Conservation (phyloP, 2,329 filamentous ascomycete genomes). For the Akanthomyces lecanii region DNA sequence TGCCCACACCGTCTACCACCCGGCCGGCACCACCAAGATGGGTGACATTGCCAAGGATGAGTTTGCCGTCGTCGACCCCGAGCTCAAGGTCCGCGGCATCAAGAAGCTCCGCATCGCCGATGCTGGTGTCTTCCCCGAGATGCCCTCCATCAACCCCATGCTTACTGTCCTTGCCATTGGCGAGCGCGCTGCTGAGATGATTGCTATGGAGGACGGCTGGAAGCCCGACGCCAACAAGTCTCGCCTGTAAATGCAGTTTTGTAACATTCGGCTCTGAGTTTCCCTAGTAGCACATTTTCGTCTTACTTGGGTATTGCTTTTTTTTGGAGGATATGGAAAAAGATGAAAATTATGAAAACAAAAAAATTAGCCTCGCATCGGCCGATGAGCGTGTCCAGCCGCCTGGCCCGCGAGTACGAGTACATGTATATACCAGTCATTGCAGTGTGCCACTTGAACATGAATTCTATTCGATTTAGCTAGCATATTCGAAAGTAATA, state of each 20-base stretch:
- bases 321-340: neutral
- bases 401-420: neutral
- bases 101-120: conserved; percentile 76
- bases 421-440: conserved; percentile 7
- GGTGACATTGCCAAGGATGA: conserved; percentile 65
- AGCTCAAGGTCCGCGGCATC: conserved; percentile 68
- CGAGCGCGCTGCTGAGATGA: conserved; percentile 79
- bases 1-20: conserved; percentile 88
- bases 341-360: neutral
- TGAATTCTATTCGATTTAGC: neutral
- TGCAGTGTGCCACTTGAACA: conserved; percentile 3
- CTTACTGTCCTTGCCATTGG: conserved; percentile 80
- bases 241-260: conserved; percentile 9
- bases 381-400: neutral
- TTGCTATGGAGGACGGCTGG: conserved; percentile 61
- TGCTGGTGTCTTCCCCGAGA: conserved; percentile 83
- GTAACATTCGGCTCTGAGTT: neutral
- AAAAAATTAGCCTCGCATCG: neutral
- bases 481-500: neutral
- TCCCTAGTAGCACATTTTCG: neutral
- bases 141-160: conserved; percentile 87
- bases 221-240: conserved; percentile 26
- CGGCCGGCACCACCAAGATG: conserved; percentile 88
- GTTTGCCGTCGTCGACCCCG: conserved; percentile 73
- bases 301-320: neutral